Percentiles rank a stretch among this genome's conserved stretches.
phyloP scores from a whole-genome alignment of 139 green algal genomes.

The Chlorella sorokiniana region DNA sequence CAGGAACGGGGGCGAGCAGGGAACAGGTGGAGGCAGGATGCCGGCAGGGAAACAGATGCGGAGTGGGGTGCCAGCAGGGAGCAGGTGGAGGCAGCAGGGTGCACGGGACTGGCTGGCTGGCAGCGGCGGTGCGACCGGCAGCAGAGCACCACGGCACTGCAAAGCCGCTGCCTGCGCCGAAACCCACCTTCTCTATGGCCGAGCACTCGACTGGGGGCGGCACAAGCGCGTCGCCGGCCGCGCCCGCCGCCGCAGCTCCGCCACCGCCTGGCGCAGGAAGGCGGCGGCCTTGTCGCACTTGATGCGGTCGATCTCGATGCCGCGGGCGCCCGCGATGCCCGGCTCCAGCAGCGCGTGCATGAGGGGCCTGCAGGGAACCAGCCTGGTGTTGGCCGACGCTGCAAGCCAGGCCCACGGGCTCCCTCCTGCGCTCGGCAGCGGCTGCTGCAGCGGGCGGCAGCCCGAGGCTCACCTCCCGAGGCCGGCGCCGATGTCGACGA shows the following conservation, averaged over 20 bases:
- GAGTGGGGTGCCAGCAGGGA: not conserved
- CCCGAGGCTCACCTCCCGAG: slow-evolving; percentile 74
- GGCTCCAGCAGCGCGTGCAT: slow-evolving; percentile 76
- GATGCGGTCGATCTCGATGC: slow-evolving; percentile 85
- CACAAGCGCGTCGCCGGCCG: not conserved
- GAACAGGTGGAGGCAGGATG: not conserved
- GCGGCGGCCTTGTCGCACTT: slow-evolving; percentile 85
- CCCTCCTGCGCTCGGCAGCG: not conserved
- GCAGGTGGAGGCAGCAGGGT: not conserved
- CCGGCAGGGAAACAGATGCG: not conserved
- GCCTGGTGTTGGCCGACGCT: not conserved
- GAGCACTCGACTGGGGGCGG: slow-evolving; percentile 62
- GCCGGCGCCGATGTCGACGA: slow-evolving; percentile 89
- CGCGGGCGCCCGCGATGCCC: slow-evolving; percentile 53
- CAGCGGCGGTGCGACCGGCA: not conserved
- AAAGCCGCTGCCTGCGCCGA: not conserved
- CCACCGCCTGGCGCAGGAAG: slow-evolving; percentile 64
- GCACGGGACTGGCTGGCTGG: not conserved
- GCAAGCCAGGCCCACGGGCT: not conserved
- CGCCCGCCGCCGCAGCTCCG: slow-evolving; percentile 40
- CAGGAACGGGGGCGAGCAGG: not conserved
- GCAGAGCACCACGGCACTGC: not conserved
- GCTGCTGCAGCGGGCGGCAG: not conserved
- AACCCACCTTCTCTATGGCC: slow-evolving; percentile 69
- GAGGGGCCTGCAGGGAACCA: slow-evolving; percentile 65